Percentiles rank a stretch among this genome's conserved stretches.
These are phyloP conservation scores for Candida sp. DNA, from an alignment of 1,139 yeast species.

Conservation along the genomic window DNA sequence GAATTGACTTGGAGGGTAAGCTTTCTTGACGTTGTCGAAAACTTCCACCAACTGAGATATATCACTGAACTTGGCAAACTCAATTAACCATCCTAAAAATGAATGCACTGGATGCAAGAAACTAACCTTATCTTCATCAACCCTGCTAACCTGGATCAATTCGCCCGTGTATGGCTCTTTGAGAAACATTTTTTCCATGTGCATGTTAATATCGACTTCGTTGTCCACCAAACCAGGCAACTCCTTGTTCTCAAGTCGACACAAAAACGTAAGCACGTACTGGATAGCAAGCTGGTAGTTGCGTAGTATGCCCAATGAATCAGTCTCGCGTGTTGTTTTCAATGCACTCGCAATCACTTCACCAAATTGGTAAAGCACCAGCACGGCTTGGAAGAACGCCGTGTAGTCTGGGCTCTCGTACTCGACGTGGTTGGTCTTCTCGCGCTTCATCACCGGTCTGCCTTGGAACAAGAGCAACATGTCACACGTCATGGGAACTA, in stretches of 20 bases:
- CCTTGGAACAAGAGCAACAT: constrained; percentile 79
- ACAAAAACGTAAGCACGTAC: constrained; percentile 34
- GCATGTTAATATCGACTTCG: constrained; percentile 30
- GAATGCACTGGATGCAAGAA: constrained; percentile 85
- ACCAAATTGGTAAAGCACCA: constrained; percentile 67
- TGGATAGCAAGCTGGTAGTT: constrained; percentile 28
- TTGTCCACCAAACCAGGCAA: constrained; percentile 34
- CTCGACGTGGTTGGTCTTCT: constrained; percentile 84
- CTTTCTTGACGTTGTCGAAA: constrained; percentile 14
- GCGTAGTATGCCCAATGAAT: not conserved
- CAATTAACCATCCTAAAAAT: constrained; percentile 72
- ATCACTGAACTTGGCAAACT: constrained; percentile 44
- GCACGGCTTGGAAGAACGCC: constrained; percentile 78
- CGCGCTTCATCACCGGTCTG: constrained; percentile 74
- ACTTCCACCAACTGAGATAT: constrained; percentile 21
- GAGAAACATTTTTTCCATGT: constrained; percentile 17
- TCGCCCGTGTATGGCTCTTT: constrained; percentile 27
- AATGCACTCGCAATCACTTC: constrained; percentile 59
- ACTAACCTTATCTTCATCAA: constrained; percentile 55
- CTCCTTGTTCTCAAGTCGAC: constrained; percentile 31
- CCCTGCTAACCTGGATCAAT: constrained; percentile 26
- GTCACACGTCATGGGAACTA: constrained; percentile 61
- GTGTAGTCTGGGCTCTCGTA: constrained; percentile 91
- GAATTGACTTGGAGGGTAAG: not conserved
- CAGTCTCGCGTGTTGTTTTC: constrained; percentile 17